Base-by-base conservation (phyloP, 108 stramenopile genomes). In the Cyclotella cryptica region DNA sequence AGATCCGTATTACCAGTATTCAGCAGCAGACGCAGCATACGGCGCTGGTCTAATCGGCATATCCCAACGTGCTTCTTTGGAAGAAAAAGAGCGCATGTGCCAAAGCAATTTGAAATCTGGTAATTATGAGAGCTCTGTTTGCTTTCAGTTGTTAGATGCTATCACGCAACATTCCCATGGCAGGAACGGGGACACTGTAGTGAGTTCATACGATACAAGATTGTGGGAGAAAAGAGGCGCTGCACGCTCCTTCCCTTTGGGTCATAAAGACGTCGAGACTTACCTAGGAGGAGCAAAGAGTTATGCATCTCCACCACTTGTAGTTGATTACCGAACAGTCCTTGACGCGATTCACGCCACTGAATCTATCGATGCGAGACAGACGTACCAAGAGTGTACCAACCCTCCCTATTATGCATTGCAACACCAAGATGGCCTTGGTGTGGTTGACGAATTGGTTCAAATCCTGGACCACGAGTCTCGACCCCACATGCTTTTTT, bases 361-460 rank as follows among this genome's bases (percentile, higher is more conserved):
- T 24, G 88, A 88, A 41, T 78, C 86, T 55, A 58, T 87, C 29
- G 79, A 70, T 39, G 86, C 92, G 17, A 84, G 80, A 22, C 93
- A 93, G 70, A 65, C 41, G 18, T 98, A 95, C 83, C 29, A 71
- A 69, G 98, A 97, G 81, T 98, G 98, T 78, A 94, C 96, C 22
- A 94, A 98, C 86, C 96, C 96, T 27, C 97, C 98, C 4, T 98
- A 93, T 75, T 51, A 86, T 29, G 96, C 96, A 47, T 84, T 98
- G 21, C 47, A 77, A 40, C 85, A 95, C 66, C 90, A 93, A 84
- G 97, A 97, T 85, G 98, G 98, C 49, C 77, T 94, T 61, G 97
- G 97, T 54, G 98, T 97, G 12, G 90, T 86, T 18, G 71, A 74
- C 24, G 94, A 98, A 51, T 43, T 98, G 15, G 83, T 86, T 11